Conservation (phyloP, 192 early-diverging fungal species). For the Chytriomyces sp. region DNA sequence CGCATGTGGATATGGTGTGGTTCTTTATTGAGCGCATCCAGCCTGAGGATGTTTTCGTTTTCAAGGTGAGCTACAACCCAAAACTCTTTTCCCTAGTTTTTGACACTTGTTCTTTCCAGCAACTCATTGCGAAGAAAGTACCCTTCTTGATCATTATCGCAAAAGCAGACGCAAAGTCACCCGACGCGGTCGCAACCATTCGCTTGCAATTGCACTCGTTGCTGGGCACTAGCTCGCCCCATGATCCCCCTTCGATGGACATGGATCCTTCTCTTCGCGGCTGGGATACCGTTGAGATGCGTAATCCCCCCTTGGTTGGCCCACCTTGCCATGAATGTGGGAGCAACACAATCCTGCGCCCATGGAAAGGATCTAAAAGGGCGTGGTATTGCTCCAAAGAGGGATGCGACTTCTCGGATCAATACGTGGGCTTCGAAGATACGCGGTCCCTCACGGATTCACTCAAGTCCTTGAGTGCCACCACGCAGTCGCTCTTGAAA, state of each 20-base stretch:
- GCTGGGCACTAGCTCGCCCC: background rate
- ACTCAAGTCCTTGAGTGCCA: background rate
- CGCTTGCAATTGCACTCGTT: conserved; percentile 9
- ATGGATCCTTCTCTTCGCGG: conserved; percentile 20
- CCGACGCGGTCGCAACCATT: background rate
- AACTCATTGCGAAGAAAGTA: conserved; percentile 14
- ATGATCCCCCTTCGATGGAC: conserved; percentile 2
- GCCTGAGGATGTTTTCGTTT: conserved; percentile 2
- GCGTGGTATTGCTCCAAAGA: conserved; percentile 17
- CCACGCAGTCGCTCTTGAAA: too few species aligned
- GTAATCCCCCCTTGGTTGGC: conserved; percentile 2
- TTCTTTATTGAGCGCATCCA: conserved; percentile 15
- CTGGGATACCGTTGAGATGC: conserved; percentile 19
- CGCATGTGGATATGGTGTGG: conserved; percentile 29
- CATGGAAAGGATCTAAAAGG: background rate
- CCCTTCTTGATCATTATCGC: conserved; percentile 20
- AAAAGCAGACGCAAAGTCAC: conserved; percentile 6
- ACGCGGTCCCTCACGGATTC: background rate
- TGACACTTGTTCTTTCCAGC: too few species aligned
- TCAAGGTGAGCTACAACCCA: too few species aligned
- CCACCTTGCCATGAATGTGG: conserved; percentile 20
- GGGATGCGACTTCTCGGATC: conserved; percentile 5
- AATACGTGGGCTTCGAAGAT: conserved; percentile 7
- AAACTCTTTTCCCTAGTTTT: too few species aligned
- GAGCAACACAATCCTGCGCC: too few species aligned